Evolutionary conservation across 768 basidiomycete genomes (phyloP), one percentile per base, ranked within the genome.

Genomic region (Pleurotus tuoliensis): DNA sequence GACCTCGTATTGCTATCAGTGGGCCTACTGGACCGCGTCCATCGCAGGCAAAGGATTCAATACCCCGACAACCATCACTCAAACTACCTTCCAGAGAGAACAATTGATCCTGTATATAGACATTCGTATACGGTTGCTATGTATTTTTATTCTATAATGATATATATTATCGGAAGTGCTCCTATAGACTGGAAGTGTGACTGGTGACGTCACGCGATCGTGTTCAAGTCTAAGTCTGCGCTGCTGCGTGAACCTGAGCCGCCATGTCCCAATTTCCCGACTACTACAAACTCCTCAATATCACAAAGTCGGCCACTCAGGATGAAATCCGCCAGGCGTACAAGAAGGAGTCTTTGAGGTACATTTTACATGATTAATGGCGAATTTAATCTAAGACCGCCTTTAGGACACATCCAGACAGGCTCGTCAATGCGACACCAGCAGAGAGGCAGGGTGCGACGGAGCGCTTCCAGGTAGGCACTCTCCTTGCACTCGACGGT

Each of bases 371-470:
- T 0, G 8, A 34, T 34, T 25, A 34, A 11, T 34, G 9, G 11
- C 30, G 30, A 34, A 34, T 34, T 4, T 8, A 34, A 4, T 34
- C 11, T 37, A 16, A 16, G 56, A 49, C 52, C 60, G 61, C 58
- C 41, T 56, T 59, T 59, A 94, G 89, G 71, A 94, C 92, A 1
- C 94, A 97, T 68, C 94, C 94, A 3, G 94, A 97, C 68, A 77
- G 94, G 61, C 74, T 94, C 20, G 76, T 74, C 15, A 88, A 85
- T 58, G 90, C 84, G 3, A 83, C 82, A 3, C 76, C 82, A 16
- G 75, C 76, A n/a, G 88, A 94, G 69, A 88, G 81, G 70, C 81
- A 80, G 63, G 67, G 64, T 12, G 87, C 94, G 0, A 97, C 94
- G 2, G 93, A 94, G 69, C 78, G 79, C 56, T 96, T 95, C 69